Percentiles rank a stretch among this genome's conserved stretches.
Evolutionary conservation across 495 filamentous ascomycete species (phyloP).

Genomic region (Delitschia confertaspora): DNA sequence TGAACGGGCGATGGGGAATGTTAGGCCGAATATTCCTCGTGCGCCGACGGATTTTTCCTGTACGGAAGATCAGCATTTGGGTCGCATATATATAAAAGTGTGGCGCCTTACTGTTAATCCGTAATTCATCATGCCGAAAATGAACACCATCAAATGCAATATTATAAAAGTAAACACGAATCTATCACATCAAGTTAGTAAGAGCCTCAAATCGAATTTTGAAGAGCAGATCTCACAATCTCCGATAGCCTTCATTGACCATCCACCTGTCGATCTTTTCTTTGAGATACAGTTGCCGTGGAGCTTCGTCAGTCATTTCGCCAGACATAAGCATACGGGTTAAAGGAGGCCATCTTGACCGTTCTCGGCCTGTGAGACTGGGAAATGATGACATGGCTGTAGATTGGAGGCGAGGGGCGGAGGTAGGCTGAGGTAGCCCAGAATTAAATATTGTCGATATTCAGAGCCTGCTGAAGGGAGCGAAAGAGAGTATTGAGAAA

Average conservation of each 20-base stretch:
- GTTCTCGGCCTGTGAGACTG: conserved; percentile 28
- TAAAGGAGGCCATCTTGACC: conserved; percentile 33
- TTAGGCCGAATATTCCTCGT: conserved; percentile 55
- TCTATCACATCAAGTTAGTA: conserved; percentile 37
- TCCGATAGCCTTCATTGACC: conserved; percentile 68
- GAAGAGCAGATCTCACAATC: conserved; percentile 46
- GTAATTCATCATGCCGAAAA: conserved; percentile 68
- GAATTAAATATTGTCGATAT: conserved; percentile 23
- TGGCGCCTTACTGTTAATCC: conserved; percentile 45
- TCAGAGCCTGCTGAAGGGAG: conserved; percentile 31
- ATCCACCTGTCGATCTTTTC: conserved; percentile 53
- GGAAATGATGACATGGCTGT: conserved; percentile 19
- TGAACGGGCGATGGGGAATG: conserved; percentile 62
- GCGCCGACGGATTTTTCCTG: conserved; percentile 53
- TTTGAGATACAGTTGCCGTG: conserved; percentile 47
- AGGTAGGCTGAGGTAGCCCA: conserved; percentile 2
- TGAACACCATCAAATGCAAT: conserved; percentile 59
- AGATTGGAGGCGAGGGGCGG: not conserved
- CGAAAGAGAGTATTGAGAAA: conserved; percentile 8
- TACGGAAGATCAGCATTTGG: not conserved
- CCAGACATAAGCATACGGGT: conserved; percentile 34
- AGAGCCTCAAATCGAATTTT: not conserved
- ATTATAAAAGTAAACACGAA: conserved; percentile 62
- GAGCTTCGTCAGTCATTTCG: conserved; percentile 56
- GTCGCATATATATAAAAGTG: not conserved